Evolutionary conservation across 179 eudicot species (phyloP), one percentile per base, ranked within the genome.

Genomic region (Sideroxylon spinosum): DNA sequence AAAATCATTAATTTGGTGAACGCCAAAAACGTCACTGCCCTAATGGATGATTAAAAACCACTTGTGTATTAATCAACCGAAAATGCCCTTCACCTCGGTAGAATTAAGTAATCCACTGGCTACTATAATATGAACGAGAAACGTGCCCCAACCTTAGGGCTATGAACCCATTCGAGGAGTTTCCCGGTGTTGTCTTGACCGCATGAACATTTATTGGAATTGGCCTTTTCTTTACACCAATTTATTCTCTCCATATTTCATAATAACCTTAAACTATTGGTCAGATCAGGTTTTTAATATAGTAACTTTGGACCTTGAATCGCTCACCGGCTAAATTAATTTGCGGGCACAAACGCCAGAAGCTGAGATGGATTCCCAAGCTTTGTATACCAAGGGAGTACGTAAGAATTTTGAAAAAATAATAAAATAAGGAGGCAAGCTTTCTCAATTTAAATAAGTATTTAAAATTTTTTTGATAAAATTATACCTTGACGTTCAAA

Each of bases 1-100:
- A 6, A 17, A 28, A 59, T 65, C 73, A 66, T 76, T 66, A 46
- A 44, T 76, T 65, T 76, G 53, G 16, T 7, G 71, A 63, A 50
- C 53, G 71, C 71, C 78, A 20, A 69, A 69, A 22, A 11, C 73
- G 48, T 48, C 73, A n/a, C 28, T 19, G 16, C n/a, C n/a, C 14
- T 46, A 46, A 9, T 11, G 7, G 14, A 26, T 9, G 37, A 63
- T 25, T 63, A 26, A 63, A 61, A 9, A 63, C n/a, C 19, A 16
- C 64, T 20, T 60, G 64, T 26, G 44, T 37, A 16, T 66, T 68
- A 14, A 68, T 68, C 48, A 68, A 32, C 71, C 37, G 23, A 68
- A 68, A 32, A 50, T 68, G 56, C 20, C 37, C 68, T 63, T 63
- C 57, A 48, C 26, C 73, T 46, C 48, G 73, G 73, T 46, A 46